phyloP scores from a whole-genome alignment of 768 basidiomycete species.

The Suillus cothurnatus region DNA sequence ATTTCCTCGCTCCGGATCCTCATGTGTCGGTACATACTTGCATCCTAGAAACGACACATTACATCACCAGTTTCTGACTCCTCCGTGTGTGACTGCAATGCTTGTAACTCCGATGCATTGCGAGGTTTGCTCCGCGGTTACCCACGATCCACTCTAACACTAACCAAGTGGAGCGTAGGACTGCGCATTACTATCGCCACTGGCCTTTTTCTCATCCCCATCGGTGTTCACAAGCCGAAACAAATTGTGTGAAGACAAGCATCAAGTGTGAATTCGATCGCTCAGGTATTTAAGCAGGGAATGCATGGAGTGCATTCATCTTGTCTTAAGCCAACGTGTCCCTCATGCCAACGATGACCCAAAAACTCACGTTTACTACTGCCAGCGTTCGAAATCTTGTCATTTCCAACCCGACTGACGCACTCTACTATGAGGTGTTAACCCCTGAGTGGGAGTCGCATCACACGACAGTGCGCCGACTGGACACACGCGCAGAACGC shows the following conservation, averaged over 20 bases:
- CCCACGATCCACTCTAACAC: not conserved
- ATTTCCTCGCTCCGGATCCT: slow-evolving; percentile 2
- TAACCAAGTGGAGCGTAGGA: not conserved
- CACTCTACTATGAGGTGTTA: slow-evolving; percentile 42
- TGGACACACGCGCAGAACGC: slow-evolving; percentile 31
- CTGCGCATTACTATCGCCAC: not conserved
- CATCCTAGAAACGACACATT: slow-evolving; percentile 3
- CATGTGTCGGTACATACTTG: not conserved
- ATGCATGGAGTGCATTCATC: not conserved
- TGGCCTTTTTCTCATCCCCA: slow-evolving; percentile 1
- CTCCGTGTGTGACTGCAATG: not conserved
- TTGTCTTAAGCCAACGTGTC: too few species aligned
- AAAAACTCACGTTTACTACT: slow-evolving; percentile 41
- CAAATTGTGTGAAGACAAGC: not conserved
- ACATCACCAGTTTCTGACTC: not conserved
- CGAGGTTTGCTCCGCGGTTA: not conserved
- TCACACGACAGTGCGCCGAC: slow-evolving; percentile 36
- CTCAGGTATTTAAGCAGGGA: not conserved
- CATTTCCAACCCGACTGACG: slow-evolving; percentile 39
- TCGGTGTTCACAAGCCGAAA: not conserved
- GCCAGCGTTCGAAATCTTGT: slow-evolving; percentile 39
- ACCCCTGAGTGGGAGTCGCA: slow-evolving; percentile 40
- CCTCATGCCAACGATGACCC: slow-evolving; percentile 19
- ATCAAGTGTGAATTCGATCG: slow-evolving; percentile 1
- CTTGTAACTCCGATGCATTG: not conserved